Percentiles rank a stretch among this genome's conserved stretches.
Conservation (phyloP, 2,329 filamentous ascomycete genomes). For the Xylaria sp. region DNA sequence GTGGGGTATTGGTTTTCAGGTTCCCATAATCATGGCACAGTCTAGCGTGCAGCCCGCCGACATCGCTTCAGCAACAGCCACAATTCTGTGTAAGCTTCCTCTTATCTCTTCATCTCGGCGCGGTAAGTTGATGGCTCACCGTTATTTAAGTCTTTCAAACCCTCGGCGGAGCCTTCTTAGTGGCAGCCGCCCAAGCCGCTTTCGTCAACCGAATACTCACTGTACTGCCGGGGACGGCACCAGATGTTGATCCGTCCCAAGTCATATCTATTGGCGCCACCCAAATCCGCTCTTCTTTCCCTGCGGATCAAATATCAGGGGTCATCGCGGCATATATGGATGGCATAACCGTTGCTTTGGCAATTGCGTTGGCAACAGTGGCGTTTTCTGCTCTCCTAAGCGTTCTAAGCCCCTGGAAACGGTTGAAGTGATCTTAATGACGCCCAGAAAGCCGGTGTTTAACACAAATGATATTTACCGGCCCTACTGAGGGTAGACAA, state of each 20-base stretch:
- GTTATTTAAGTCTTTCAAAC: constrained; percentile 2
- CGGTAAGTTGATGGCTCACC: background rate
- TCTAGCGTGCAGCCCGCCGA: background rate
- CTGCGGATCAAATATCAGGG: background rate
- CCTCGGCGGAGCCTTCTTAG: constrained; percentile 10
- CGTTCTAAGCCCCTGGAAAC: no score
- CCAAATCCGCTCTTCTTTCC: background rate
- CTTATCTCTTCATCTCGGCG: no score
- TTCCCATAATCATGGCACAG: constrained; percentile 6
- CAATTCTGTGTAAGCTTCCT: constrained; percentile 8
- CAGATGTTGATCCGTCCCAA: background rate
- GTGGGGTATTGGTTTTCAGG: constrained; percentile 12
- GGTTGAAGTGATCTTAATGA: no score
- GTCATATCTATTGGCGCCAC: background rate
- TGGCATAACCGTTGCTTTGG: background rate
- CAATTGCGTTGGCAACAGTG: no score
- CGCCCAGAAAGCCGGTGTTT: no score
- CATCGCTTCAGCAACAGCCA: constrained; percentile 3
- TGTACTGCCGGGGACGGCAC: background rate
- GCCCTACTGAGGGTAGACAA: no score
- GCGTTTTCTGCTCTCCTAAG: no score
- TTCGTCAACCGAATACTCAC: constrained; percentile 7
- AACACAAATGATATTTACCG: no score
- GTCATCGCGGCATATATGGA: constrained; percentile 6
- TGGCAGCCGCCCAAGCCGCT: constrained; percentile 5